phyloP scores from a whole-genome alignment of 1,284 basidiomycete genomes.

The Filobasidium uniguttulatum region DNA sequence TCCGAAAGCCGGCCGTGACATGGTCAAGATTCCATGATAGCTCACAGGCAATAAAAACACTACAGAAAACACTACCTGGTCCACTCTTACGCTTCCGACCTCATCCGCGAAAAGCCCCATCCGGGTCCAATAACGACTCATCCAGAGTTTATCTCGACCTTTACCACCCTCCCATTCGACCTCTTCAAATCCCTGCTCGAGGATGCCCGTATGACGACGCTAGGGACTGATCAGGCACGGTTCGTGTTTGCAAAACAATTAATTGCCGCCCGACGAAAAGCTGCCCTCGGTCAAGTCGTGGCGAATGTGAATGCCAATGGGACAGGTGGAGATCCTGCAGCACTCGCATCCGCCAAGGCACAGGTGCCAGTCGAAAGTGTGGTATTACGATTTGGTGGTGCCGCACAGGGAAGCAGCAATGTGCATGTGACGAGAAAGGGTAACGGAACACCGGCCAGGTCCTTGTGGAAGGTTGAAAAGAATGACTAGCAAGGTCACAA shows the following conservation, averaged over 20 bases:
- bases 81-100: conserved; percentile 4
- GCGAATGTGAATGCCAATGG: too few relatives aligned
- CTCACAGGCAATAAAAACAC: too few relatives aligned
- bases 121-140: conserved; percentile 15
- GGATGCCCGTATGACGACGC: conserved; percentile 22
- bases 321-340: conserved; percentile 2
- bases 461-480: conserved; percentile 73
- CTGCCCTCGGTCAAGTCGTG: conserved; percentile 42
- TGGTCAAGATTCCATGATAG: too few relatives aligned
- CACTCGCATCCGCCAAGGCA: conserved; percentile 3
- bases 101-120: not conserved
- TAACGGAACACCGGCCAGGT: conserved; percentile 53
- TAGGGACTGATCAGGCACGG: conserved; percentile 56
- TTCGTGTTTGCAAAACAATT: conserved; percentile 81
- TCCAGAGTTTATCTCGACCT: conserved; percentile 24
- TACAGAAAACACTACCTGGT: conserved; percentile 7
- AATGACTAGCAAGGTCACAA: too few relatives aligned
- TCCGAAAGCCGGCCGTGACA: too few relatives aligned
- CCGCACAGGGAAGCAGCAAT: conserved; percentile 54
- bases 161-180: conserved; percentile 35
- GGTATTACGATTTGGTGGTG: conserved; percentile 65
- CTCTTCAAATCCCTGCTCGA: conserved; percentile 33
- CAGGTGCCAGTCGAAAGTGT: conserved; percentile 48
- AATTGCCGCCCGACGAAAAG: conserved; percentile 59
- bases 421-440: conserved; percentile 75